Percentiles rank a stretch among this genome's conserved stretches.
Conservation (phyloP, 352 stramenopile species). For the Chrysophaeum taylorii region DNA sequence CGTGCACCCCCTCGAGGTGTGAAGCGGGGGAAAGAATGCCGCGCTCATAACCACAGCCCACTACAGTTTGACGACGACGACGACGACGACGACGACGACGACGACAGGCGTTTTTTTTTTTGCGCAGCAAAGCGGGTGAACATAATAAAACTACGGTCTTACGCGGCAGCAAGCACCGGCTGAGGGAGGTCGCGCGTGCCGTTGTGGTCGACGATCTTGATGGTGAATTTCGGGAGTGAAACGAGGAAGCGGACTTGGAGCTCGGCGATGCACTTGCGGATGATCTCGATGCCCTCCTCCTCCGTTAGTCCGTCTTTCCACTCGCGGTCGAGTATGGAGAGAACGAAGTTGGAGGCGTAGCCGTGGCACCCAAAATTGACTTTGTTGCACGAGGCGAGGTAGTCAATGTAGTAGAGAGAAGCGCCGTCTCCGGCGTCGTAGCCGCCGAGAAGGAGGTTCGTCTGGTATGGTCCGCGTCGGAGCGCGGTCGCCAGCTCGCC, state of each 20-base stretch:
- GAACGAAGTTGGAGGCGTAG: slow-evolving; percentile 61
- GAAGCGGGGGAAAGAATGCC: no score
- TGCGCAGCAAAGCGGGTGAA: no score
- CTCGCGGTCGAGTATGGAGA: slow-evolving; percentile 68
- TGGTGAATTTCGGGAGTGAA: slow-evolving; percentile 52
- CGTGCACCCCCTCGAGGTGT: no score
- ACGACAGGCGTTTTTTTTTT: no score
- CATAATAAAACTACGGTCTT: no score
- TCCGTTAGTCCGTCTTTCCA: slow-evolving; percentile 52
- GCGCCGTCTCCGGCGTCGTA: slow-evolving; percentile 19
- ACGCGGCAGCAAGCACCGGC: no score
- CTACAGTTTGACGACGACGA: no score
- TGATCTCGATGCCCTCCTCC: slow-evolving; percentile 51
- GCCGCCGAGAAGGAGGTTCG: slow-evolving; percentile 54
- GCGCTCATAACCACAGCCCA: no score
- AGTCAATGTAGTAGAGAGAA: slow-evolving; percentile 67
- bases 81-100: no score
- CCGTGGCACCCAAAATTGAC: slow-evolving; percentile 56
- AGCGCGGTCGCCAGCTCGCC: slow-evolving; percentile 58
- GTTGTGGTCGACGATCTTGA: slow-evolving; percentile 59
- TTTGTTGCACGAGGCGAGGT: slow-evolving; percentile 48
- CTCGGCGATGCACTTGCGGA: slow-evolving; percentile 62
- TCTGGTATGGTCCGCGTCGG: slow-evolving; percentile 64
- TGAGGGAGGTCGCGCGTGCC: slow-evolving; percentile 32
- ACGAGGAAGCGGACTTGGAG: slow-evolving; percentile 63